A percentile compares a stretch with the other conserved stretches of the same genome.
Evolutionary conservation across 1,139 yeast genomes (phyloP).

Genomic region (Yamadazyma sp.): DNA sequence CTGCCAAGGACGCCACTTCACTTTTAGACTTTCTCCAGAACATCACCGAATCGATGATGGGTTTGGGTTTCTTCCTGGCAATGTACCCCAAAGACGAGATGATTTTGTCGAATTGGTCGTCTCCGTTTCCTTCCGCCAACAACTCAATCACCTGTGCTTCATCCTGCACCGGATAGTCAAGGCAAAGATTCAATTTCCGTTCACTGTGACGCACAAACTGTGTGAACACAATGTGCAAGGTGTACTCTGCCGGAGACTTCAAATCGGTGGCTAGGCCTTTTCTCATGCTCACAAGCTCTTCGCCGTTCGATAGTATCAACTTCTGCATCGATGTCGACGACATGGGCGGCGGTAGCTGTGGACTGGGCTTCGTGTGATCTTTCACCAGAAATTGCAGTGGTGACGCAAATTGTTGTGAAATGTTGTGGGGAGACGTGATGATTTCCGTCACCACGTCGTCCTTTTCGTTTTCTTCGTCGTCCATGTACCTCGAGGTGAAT

Average conservation of each 20-base stretch:
- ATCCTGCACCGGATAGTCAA: slow-evolving; percentile 63
- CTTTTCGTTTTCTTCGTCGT: slow-evolving; percentile 6
- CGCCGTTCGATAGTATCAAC: slow-evolving; percentile 31
- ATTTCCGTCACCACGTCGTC: slow-evolving; percentile 10
- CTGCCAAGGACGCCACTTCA: slow-evolving; percentile 79
- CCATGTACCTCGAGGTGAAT: not conserved
- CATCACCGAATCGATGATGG: slow-evolving; percentile 97
- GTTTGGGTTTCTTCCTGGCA: slow-evolving; percentile 87
- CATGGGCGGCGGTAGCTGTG: slow-evolving; percentile 39
- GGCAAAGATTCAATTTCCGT: slow-evolving; percentile 72
- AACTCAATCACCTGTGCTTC: slow-evolving; percentile 83
- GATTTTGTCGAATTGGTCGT: slow-evolving; percentile 80
- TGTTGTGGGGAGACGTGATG: slow-evolving; percentile 9
- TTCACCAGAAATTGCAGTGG: slow-evolving; percentile 15
- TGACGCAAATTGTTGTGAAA: slow-evolving; percentile 17
- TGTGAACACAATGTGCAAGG: slow-evolving; percentile 89
- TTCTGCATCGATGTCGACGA: slow-evolving; percentile 22
- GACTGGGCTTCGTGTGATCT: slow-evolving; percentile 25
- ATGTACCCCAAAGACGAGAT: slow-evolving; percentile 86
- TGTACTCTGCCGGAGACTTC: slow-evolving; percentile 89
- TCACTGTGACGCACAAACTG: slow-evolving; percentile 95
- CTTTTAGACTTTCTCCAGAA: slow-evolving; percentile 93
- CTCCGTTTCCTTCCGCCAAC: slow-evolving; percentile 79
- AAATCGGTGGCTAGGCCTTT: slow-evolving; percentile 59
- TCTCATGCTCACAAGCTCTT: slow-evolving; percentile 35